Evolutionary conservation across 1,139 yeast genomes (phyloP).

Genomic region (Keqinozyma sinolaborantium): DNA sequence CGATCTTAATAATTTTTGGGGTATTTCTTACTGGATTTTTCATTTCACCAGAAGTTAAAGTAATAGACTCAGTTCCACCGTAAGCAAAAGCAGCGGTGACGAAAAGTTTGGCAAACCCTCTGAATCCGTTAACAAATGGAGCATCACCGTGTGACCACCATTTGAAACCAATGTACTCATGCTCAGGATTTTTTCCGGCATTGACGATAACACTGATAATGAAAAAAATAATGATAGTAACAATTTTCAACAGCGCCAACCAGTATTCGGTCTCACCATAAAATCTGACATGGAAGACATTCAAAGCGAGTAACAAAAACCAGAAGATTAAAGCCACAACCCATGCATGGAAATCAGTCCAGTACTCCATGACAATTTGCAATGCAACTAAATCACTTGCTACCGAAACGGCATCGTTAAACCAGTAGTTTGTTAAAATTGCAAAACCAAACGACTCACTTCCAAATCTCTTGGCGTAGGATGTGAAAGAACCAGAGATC

Average conservation of each 20-base stretch:
- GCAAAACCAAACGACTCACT: constrained; percentile 64
- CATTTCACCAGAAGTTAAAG: constrained; percentile 67
- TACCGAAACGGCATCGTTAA: constrained; percentile 60
- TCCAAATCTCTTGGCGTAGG: constrained; percentile 58
- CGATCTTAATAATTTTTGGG: constrained; percentile 56
- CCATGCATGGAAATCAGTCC: constrained; percentile 61
- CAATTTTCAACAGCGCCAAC: constrained; percentile 35
- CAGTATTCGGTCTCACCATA: constrained; percentile 43
- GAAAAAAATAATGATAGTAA: constrained; percentile 38
- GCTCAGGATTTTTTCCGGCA: constrained; percentile 29
- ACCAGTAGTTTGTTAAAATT: constrained; percentile 59
- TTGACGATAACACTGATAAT: constrained; percentile 35
- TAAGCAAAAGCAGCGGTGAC: constrained; percentile 63
- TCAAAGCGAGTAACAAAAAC: constrained; percentile 49
- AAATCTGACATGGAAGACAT: constrained; percentile 51
- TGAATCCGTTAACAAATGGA: constrained; percentile 38
- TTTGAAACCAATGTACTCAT: constrained; percentile 37
- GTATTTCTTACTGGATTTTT: constrained; percentile 55
- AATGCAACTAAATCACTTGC: constrained; percentile 62
- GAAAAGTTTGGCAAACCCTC: constrained; percentile 36
- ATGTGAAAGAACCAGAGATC: constrained; percentile 59
- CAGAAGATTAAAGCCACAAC: constrained; percentile 57
- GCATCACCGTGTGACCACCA: constrained; percentile 39
- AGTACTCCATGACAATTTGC: constrained; percentile 55
- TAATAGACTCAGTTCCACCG: constrained; percentile 66